Evolutionary conservation across 2,329 filamentous ascomycete genomes (phyloP).

Genomic region (Trichophyton equinum): DNA sequence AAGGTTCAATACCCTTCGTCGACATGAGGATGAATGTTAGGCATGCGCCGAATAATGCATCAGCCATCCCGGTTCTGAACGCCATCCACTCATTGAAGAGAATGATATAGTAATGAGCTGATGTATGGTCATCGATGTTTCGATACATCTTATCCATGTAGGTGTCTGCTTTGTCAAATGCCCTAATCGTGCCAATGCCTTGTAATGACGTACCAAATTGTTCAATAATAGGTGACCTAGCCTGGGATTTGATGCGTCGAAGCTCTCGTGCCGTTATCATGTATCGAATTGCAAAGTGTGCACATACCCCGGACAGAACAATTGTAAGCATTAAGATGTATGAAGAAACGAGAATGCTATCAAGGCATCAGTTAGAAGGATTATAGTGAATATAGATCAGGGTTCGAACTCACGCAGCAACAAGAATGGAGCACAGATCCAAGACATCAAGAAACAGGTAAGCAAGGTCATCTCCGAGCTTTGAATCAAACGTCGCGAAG

Average conservation of each 20-base stretch:
- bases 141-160: conserved; percentile 6
- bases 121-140: conserved; percentile 1
- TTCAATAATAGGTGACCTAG: conserved; percentile 2
- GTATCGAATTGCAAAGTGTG: conserved; percentile 4
- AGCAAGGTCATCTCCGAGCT: not conserved
- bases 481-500: conserved; percentile 65
- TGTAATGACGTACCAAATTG: conserved; percentile 2
- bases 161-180: not conserved
- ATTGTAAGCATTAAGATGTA: conserved; percentile 1
- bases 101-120: not conserved
- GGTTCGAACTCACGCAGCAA: not conserved
- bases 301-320: not conserved
- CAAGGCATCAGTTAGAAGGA: not conserved
- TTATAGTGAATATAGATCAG: not conserved
- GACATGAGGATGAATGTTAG: not conserved
- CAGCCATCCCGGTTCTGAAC: not conserved
- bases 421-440: not conserved
- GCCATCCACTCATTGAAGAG: conserved; percentile 6
- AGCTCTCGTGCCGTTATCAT: conserved; percentile 5
- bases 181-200: conserved; percentile 3
- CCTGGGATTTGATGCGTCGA: not conserved
- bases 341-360: conserved; percentile 1
- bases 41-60: not conserved
- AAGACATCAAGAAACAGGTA: conserved; percentile 2
- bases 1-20: not conserved